phyloP scores from a whole-genome alignment of 495 filamentous ascomycete species.

The Aspergillus conjunctus region DNA sequence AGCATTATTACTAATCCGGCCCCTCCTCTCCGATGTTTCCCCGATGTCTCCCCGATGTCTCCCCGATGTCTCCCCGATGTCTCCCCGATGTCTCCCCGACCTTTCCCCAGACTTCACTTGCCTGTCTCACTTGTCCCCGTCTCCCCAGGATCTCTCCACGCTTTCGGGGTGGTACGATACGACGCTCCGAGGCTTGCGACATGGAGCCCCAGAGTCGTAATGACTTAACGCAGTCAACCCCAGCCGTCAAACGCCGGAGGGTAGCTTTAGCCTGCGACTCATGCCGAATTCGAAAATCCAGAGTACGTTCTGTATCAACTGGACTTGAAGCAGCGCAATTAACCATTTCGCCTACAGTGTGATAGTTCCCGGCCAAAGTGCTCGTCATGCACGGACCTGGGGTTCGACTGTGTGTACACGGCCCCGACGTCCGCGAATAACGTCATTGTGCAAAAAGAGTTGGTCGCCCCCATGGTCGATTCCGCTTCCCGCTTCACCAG shows the following conservation, averaged over 20 bases:
- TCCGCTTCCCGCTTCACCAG: not conserved
- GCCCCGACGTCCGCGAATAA: constrained; percentile 41
- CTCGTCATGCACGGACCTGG: constrained; percentile 43
- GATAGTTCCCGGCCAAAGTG: constrained; percentile 52
- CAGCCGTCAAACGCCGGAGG: constrained; percentile 35
- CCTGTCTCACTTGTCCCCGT: no score
- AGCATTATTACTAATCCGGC: no score
- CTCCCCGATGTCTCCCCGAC: no score
- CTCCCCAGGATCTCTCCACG: no score
- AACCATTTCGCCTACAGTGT: constrained; percentile 31
- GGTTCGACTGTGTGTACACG: constrained; percentile 50
- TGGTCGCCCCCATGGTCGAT: constrained; percentile 5
- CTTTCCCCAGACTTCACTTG: no score
- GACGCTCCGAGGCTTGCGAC: not conserved
- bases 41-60: no score
- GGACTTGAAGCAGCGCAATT: no score
- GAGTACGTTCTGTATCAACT: constrained; percentile 29
- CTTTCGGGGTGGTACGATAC: no score
- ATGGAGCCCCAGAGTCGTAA: not conserved
- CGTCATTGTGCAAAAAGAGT: constrained; percentile 50
- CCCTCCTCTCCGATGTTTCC: no score
- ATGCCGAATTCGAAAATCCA: constrained; percentile 50
- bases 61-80: no score
- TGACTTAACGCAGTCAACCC: constrained; percentile 1
- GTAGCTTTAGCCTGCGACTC: constrained; percentile 47